Percentiles rank a stretch among this genome's conserved stretches.
phyloP scores from a whole-genome alignment of 139 green algal species.

The Auxenochlorella pyrenoidosa region DNA sequence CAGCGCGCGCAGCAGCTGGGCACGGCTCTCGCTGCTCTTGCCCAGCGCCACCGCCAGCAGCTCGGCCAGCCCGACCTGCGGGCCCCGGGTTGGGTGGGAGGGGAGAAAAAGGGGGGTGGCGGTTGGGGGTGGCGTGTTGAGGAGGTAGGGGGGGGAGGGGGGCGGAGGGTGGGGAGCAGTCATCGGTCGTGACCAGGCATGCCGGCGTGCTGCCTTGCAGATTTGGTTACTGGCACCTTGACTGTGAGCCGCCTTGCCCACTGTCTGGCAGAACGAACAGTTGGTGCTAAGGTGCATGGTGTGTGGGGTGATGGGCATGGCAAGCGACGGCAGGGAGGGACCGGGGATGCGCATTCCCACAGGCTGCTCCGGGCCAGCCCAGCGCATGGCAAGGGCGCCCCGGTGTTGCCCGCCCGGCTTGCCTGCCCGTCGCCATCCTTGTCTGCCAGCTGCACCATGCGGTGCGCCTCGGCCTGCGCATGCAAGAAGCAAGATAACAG shows the following conservation, averaged over 20 bases:
- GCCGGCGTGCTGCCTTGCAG: too few species aligned
- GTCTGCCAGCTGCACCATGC: slow-evolving; percentile 22
- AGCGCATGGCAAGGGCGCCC: too few species aligned
- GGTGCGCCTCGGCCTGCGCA: slow-evolving; percentile 9
- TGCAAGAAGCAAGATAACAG: neutral
- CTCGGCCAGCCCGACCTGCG: slow-evolving; percentile 27
- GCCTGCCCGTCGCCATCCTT: slow-evolving; percentile 22
- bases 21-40: neutral
- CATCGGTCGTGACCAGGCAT: too few species aligned
- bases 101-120: neutral
- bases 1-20: slow-evolving; percentile 30
- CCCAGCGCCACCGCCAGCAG: slow-evolving; percentile 33
- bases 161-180: too few species aligned
- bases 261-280: too few species aligned
- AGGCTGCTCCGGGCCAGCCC: too few species aligned
- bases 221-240: too few species aligned
- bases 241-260: too few species aligned
- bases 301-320: too few species aligned
- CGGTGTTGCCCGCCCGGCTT: neutral
- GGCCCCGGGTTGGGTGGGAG: neutral
- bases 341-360: too few species aligned
- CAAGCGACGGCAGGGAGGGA: too few species aligned
- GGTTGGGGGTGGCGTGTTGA: neutral
- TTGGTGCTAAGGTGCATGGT: too few species aligned
- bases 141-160: neutral